A percentile compares a stretch with the other conserved stretches of the same genome.
These are phyloP conservation scores for Hanseniaspora valbyensis DNA, from an alignment of 805 yeast species.

Conservation along the genomic window DNA sequence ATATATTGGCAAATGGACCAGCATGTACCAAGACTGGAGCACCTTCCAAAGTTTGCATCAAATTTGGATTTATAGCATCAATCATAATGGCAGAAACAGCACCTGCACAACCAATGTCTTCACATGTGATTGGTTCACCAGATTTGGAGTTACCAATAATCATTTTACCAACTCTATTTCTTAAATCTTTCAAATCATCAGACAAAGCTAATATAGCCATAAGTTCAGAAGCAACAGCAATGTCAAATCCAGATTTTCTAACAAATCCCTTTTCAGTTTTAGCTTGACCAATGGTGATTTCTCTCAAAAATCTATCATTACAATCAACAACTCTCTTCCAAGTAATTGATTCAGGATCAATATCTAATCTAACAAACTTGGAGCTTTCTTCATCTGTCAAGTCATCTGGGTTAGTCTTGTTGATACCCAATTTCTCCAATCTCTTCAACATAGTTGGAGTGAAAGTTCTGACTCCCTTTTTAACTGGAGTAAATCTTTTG, in stretches of 20 bases:
- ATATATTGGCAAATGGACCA: slow-evolving; percentile 80
- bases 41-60: slow-evolving; percentile 82
- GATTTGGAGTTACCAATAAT: slow-evolving; percentile 59
- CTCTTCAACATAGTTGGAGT: slow-evolving; percentile 58
- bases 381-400: slow-evolving; percentile 58
- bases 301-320: slow-evolving; percentile 70
- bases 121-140: slow-evolving; percentile 70
- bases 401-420: slow-evolving; percentile 60
- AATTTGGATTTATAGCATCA: slow-evolving; percentile 73
- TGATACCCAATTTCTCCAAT: slow-evolving; percentile 55
- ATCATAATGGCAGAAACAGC: slow-evolving; percentile 71
- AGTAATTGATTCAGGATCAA: slow-evolving; percentile 69
- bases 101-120: slow-evolving; percentile 78
- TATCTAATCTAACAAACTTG: slow-evolving; percentile 56
- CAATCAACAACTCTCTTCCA: slow-evolving; percentile 80
- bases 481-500: slow-evolving; percentile 63
- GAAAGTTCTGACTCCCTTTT: slow-evolving; percentile 59
- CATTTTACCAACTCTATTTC: slow-evolving; percentile 63
- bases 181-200: slow-evolving; percentile 56
- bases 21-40: slow-evolving; percentile 82
- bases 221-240: slow-evolving; percentile 74
- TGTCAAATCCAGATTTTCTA: slow-evolving; percentile 69
- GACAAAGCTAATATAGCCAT: slow-evolving; percentile 78
- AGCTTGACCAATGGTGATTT: slow-evolving; percentile 68
- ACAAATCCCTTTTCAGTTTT: slow-evolving; percentile 68